These are phyloP conservation scores for Aleurites moluccanus DNA, from an alignment of 441 rosid genomes.

Conservation along the genomic window DNA sequence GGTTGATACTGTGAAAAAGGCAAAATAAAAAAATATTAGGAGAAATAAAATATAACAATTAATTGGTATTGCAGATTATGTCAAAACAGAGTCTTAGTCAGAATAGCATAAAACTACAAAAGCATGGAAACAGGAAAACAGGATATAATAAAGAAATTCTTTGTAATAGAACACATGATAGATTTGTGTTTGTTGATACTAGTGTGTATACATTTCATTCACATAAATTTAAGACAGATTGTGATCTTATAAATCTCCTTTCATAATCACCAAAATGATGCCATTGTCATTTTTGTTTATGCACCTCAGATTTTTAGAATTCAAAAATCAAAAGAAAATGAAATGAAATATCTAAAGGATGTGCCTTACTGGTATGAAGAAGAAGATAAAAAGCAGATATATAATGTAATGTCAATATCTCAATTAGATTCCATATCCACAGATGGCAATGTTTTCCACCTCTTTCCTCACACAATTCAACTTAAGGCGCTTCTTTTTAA, in stretches of 20 bases:
- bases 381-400: neutral
- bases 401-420: neutral
- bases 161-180: too few species aligned
- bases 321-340: neutral
- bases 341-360: neutral
- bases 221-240: neutral
- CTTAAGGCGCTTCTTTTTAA: neutral
- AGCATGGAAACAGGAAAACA: neutral
- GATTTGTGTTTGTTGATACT: neutral
- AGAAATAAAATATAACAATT: neutral
- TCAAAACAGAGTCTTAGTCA: too few species aligned
- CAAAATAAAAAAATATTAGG: conserved; percentile 12
- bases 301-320: neutral
- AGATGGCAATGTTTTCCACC: neutral
- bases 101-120: neutral
- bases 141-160: neutral
- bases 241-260: neutral
- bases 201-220: neutral
- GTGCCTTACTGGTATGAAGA: neutral
- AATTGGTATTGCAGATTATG: neutral
- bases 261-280: neutral
- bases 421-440: neutral
- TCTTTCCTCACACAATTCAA: neutral
- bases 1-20: conserved; percentile 66
- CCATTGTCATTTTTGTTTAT: neutral